Conservation (phyloP, 78 protist species). For the Cyanophora paradoxa region DNA sequence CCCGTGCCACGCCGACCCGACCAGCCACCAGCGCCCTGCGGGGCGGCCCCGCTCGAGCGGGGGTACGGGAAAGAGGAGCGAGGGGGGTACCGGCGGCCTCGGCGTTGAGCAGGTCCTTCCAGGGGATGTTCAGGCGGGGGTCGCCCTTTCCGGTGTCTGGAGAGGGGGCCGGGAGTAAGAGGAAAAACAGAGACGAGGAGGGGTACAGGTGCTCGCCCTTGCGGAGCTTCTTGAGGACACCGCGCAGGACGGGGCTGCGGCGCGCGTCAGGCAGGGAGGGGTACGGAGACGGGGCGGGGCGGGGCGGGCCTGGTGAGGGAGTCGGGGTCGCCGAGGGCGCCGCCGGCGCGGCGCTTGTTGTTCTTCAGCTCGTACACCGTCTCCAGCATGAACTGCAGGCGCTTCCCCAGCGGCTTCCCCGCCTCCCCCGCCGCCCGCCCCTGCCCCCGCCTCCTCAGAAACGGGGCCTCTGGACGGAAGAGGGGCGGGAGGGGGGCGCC, state of each 20-base stretch:
- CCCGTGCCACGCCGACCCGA: slow-evolving; percentile 7
- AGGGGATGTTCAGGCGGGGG: not conserved
- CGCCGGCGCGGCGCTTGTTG: not conserved
- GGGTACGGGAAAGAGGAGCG: too few species aligned
- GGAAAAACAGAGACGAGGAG: too few species aligned
- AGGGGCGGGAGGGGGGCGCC: too few species aligned
- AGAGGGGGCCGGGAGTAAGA: not conserved
- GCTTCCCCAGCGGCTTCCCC: not conserved
- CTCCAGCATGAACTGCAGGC: not conserved
- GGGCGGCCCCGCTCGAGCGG: too few species aligned
- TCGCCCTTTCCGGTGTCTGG: too few species aligned
- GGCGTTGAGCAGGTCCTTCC: not conserved
- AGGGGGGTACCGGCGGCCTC: not conserved
- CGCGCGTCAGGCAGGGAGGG: too few species aligned
- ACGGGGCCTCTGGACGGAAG: too few species aligned
- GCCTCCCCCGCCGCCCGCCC: not conserved
- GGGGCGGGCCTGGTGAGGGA: not conserved
- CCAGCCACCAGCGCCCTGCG: slow-evolving; percentile 18
- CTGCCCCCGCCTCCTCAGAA: not conserved
- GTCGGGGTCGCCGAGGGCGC: not conserved
- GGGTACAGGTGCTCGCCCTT: not conserved
- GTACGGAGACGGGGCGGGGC: too few species aligned
- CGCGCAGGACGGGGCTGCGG: too few species aligned
- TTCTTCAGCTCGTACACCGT: not conserved
- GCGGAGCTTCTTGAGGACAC: too few species aligned